A percentile compares a stretch with the other conserved stretches of the same genome.
phyloP scores from a whole-genome alignment of 306 rosid species.

The Cucurbita moschata region DNA sequence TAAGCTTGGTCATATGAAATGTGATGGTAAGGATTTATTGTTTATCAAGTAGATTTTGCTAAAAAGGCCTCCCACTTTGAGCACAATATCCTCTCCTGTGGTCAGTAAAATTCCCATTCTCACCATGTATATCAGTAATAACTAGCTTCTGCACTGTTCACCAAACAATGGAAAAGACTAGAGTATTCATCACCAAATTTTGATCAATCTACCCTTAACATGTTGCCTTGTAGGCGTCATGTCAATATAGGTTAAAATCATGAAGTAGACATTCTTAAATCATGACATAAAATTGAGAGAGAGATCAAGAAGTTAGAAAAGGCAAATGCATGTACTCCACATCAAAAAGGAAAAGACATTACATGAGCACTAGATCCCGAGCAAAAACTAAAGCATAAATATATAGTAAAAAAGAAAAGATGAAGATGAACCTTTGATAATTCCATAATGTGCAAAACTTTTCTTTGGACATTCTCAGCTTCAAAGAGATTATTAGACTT shows the following conservation, averaged over 20 bases:
- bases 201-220: not conserved
- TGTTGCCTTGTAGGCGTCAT: not conserved
- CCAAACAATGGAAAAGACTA: not conserved
- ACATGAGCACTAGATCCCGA: not conserved
- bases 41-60: not conserved
- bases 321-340: not conserved
- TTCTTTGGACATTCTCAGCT: conserved; percentile 71
- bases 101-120: not conserved
- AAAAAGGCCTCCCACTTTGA: not conserved
- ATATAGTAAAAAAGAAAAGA: not conserved
- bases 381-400: not conserved
- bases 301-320: not conserved
- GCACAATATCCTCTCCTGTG: not conserved
- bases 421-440: conserved; percentile 43
- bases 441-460: conserved; percentile 65
- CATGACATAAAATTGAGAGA: not conserved
- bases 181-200: not conserved
- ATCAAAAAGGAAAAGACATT: not conserved
- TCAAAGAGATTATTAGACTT: conserved; percentile 47
- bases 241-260: not conserved
- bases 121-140: not conserved
- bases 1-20: not conserved
- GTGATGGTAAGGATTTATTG: not conserved
- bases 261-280: not conserved
- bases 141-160: not conserved